Evolutionary conservation across 1,284 basidiomycete genomes (phyloP).

Genomic region (Stereum hirsutum): DNA sequence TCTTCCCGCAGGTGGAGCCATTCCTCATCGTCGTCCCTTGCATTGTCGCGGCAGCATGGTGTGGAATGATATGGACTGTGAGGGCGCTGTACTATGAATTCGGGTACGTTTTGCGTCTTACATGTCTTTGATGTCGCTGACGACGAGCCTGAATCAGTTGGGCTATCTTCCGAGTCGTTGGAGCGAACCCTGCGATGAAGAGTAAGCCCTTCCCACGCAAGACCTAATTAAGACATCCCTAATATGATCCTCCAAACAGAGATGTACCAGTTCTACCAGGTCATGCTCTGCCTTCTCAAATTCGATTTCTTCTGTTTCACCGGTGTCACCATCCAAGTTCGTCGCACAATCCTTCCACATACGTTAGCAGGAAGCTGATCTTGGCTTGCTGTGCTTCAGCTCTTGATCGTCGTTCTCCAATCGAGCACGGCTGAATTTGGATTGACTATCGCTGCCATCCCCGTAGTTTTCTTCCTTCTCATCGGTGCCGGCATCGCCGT

Average conservation of each 20-base stretch:
- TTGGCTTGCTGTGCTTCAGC: constrained; percentile 26
- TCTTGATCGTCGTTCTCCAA: constrained; percentile 66
- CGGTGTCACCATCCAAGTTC: constrained; percentile 79
- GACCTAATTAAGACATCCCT: background rate
- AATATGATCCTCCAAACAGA: constrained; percentile 26
- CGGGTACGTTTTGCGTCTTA: constrained; percentile 22
- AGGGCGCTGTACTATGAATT: constrained; percentile 35
- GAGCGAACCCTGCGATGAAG: constrained; percentile 73
- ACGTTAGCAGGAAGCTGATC: constrained; percentile 15
- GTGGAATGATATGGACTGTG: constrained; percentile 28
- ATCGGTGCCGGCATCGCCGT: constrained; percentile 59
- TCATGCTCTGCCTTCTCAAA: constrained; percentile 78
- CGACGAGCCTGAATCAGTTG: constrained; percentile 33
- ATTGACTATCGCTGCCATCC: constrained; percentile 72
- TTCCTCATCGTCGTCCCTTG: constrained; percentile 32
- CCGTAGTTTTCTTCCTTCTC: constrained; percentile 67
- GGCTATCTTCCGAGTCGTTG: constrained; percentile 82
- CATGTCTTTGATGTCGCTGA: background rate
- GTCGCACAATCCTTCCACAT: constrained; percentile 7
- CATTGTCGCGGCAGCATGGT: constrained; percentile 27
- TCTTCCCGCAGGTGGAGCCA: constrained; percentile 36
- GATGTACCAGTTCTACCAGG: constrained; percentile 80
- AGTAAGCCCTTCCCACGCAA: constrained; percentile 32
- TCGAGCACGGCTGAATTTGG: constrained; percentile 65
- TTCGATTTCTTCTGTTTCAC: constrained; percentile 83